These are phyloP conservation scores for Fusarium globosum DNA, from an alignment of 2,329 filamentous ascomycete species.

Conservation along the genomic window DNA sequence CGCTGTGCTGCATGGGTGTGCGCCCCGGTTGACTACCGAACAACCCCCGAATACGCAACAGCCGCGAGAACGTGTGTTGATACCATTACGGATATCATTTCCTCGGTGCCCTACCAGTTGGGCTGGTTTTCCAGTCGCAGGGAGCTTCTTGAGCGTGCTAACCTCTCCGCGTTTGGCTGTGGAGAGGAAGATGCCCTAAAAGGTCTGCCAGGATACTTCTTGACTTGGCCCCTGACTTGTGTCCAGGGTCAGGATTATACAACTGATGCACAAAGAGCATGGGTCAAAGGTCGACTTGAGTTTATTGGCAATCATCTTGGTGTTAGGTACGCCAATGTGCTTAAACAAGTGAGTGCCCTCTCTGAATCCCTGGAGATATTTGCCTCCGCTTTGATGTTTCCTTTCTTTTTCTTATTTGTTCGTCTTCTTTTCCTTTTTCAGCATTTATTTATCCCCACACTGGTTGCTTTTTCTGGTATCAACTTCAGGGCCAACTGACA, in stretches of 20 bases:
- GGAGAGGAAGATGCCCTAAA: conserved; percentile 63
- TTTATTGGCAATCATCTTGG: conserved; percentile 67
- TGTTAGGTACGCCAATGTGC: conserved; percentile 66
- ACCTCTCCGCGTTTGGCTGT: conserved; percentile 60
- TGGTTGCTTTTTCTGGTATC: conserved; percentile 26
- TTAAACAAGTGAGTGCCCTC: conserved; percentile 60
- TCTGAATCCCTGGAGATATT: background rate
- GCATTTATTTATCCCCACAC: background rate
- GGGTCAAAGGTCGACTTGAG: conserved; percentile 64
- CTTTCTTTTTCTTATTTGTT: background rate
- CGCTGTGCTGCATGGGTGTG: conserved; percentile 71
- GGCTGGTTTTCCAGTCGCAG: conserved; percentile 65
- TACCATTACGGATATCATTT: conserved; percentile 68
- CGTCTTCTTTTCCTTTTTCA: background rate
- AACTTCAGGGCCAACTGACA: conserved; percentile 16
- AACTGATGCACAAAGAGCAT: conserved; percentile 68
- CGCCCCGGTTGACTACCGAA: conserved; percentile 70
- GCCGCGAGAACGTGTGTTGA: conserved; percentile 63
- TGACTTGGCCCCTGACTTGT: conserved; percentile 68
- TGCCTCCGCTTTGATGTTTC: background rate
- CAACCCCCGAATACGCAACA: conserved; percentile 70
- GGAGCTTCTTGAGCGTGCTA: conserved; percentile 54
- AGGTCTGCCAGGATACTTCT: conserved; percentile 67
- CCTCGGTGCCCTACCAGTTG: conserved; percentile 70
- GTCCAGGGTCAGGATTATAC: conserved; percentile 67